Conservation (phyloP, 129 eudicot species). For the Tanacetum coccineum region DNA sequence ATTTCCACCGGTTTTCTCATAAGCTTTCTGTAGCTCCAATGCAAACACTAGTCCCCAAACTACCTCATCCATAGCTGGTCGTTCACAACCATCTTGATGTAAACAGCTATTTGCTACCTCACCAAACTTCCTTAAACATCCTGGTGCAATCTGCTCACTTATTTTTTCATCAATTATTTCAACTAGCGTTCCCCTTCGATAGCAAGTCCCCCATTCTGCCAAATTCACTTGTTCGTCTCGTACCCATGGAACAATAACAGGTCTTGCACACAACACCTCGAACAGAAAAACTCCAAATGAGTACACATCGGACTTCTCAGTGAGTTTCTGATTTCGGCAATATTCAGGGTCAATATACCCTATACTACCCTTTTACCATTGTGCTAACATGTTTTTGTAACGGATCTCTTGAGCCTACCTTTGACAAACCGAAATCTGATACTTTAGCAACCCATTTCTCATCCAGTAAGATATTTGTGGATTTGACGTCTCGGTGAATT, state of each 20-base stretch:
- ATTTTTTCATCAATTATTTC: constrained; percentile 46
- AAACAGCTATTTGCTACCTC: constrained; percentile 47
- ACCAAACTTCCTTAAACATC: constrained; percentile 40
- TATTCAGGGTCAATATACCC: too few relatives aligned
- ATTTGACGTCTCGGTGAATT: constrained; percentile 46
- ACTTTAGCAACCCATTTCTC: constrained; percentile 48
- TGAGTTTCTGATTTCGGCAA: too few relatives aligned
- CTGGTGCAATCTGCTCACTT: constrained; percentile 40
- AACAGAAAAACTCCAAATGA: too few relatives aligned
- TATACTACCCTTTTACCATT: too few relatives aligned
- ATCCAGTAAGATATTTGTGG: constrained; percentile 40
- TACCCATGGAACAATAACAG: too few relatives aligned
- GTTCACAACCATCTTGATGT: constrained; percentile 38
- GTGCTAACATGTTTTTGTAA: too few relatives aligned
- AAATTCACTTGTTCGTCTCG: too few relatives aligned
- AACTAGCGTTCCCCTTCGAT: constrained; percentile 32
- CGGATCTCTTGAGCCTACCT: constrained; percentile 20
- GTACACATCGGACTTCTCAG: too few relatives aligned
- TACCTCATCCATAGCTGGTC: constrained; percentile 52
- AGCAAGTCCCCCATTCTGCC: neutral
- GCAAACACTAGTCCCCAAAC: too few relatives aligned
- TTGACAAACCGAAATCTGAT: constrained; percentile 44
- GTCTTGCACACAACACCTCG: too few relatives aligned
- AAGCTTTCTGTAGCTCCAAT: too few relatives aligned
- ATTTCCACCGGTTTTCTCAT: too few relatives aligned